These are phyloP conservation scores for Pachysandra terminalis DNA, from an alignment of 164 flowering plant genomes.

Conservation along the genomic window DNA sequence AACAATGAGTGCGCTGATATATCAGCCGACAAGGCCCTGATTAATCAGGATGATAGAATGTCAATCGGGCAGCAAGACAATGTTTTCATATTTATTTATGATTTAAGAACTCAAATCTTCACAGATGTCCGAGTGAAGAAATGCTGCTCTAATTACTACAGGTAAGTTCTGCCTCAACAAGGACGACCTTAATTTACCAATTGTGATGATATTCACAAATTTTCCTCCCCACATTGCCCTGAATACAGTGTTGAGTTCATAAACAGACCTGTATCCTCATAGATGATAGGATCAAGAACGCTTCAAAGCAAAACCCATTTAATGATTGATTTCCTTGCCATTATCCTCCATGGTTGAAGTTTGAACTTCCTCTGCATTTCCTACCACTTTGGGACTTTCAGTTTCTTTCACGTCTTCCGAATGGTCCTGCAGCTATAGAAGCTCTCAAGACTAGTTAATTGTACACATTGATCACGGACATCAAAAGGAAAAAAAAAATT, in stretches of 20 bases:
- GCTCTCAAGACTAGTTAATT: neutral
- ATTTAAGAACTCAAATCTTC: neutral
- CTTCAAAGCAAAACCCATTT: conserved; percentile 2
- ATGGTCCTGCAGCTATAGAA: conserved; percentile 53
- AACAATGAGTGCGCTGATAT: too few relatives aligned
- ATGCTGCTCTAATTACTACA: too few relatives aligned
- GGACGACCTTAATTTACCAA: neutral
- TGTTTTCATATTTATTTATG: too few relatives aligned
- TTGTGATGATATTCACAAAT: too few relatives aligned
- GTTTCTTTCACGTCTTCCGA: conserved; percentile 35
- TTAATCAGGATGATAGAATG: too few relatives aligned
- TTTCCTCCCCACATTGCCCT: neutral
- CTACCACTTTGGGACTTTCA: conserved; percentile 4
- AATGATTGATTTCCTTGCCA: conserved; percentile 25
- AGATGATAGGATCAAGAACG: neutral
- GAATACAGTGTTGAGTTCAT: too few relatives aligned
- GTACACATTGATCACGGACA: neutral
- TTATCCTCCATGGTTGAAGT: conserved; percentile 22
- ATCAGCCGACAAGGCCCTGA: too few relatives aligned
- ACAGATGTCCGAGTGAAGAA: neutral
- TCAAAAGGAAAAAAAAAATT: neutral
- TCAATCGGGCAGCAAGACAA: too few relatives aligned
- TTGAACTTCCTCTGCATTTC: conserved; percentile 22
- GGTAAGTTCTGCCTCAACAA: neutral
- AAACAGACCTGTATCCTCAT: too few relatives aligned